Conservation (phyloP, 352 stramenopile genomes). For the Plasmopara halstedii region DNA sequence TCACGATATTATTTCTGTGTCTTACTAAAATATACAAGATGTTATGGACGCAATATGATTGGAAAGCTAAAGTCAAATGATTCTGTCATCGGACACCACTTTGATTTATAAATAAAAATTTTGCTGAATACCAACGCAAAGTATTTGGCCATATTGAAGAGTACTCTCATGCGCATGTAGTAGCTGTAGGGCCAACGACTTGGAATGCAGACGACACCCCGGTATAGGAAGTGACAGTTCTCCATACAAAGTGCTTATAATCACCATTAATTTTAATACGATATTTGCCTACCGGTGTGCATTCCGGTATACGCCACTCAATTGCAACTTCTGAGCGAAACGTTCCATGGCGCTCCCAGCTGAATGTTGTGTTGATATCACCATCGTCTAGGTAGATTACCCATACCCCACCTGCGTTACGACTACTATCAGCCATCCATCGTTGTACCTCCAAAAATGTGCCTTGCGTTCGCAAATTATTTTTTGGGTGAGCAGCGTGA, state of each 20-base stretch:
- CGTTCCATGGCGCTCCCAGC: slow-evolving; percentile 60
- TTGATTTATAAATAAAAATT: background rate
- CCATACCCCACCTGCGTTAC: slow-evolving; percentile 44
- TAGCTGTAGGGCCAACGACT: slow-evolving; percentile 12
- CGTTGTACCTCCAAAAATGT: slow-evolving; percentile 77
- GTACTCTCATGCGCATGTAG: background rate
- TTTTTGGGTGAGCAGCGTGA: slow-evolving; percentile 74
- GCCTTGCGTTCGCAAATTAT: slow-evolving; percentile 64
- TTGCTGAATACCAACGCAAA: background rate
- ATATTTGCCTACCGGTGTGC: slow-evolving; percentile 43
- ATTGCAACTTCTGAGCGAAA: slow-evolving; percentile 63
- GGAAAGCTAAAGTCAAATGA: too few species aligned
- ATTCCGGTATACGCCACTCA: slow-evolving; percentile 55
- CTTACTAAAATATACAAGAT: background rate
- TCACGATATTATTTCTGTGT: slow-evolving; percentile 1
- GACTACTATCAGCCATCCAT: slow-evolving; percentile 39
- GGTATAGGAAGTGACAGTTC: slow-evolving; percentile 37
- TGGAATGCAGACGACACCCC: slow-evolving; percentile 56
- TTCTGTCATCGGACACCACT: background rate
- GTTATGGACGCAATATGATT: too few species aligned
- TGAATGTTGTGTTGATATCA: slow-evolving; percentile 66
- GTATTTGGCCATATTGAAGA: background rate
- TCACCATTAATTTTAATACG: slow-evolving; percentile 77
- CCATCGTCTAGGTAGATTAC: slow-evolving; percentile 66
- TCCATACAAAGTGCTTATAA: slow-evolving; percentile 60